These are phyloP conservation scores for Marsdenia floribunda DNA, from an alignment of 257 asterid genomes.

Conservation along the genomic window DNA sequence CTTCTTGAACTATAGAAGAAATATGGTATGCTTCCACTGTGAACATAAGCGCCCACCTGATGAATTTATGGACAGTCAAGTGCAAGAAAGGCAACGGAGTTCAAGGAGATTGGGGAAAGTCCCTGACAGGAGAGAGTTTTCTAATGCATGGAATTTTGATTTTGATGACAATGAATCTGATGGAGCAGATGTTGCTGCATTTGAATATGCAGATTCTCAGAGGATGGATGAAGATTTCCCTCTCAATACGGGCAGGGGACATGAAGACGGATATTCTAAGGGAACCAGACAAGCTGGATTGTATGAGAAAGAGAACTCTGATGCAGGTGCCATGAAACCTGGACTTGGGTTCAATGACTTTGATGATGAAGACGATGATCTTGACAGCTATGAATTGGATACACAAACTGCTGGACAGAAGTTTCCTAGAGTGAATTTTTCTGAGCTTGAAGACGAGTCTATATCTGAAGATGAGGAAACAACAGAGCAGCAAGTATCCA, in stretches of 20 bases:
- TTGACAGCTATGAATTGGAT: conserved; percentile 78
- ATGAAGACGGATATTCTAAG: conserved; percentile 35
- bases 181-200: conserved; percentile 94
- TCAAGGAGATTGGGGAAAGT: conserved; percentile 43
- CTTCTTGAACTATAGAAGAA: conserved; percentile 92
- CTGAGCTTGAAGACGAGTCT: conserved; percentile 72
- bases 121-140: conserved; percentile 44
- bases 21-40: conserved; percentile 86
- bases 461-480: conserved; percentile 56
- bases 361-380: conserved; percentile 81
- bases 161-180: conserved; percentile 96
- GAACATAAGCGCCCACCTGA: conserved; percentile 92
- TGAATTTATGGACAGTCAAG: conserved; percentile 52
- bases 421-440: conserved; percentile 52
- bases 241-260: conserved; percentile 32
- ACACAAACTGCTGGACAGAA: conserved; percentile 43
- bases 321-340: conserved; percentile 30
- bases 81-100: conserved; percentile 43
- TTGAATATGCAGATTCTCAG: conserved; percentile 84
- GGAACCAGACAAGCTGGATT: conserved; percentile 33
- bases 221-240: conserved; percentile 45
- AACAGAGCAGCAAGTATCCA: conserved; percentile 27
- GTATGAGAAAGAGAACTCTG: conserved; percentile 37
- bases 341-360: conserved; percentile 81
- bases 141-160: conserved; percentile 93